Percentiles rank a stretch among this genome's conserved stretches.
Conservation (phyloP, 768 basidiomycete genomes). For the Boletus pseudo-olivaceus region DNA sequence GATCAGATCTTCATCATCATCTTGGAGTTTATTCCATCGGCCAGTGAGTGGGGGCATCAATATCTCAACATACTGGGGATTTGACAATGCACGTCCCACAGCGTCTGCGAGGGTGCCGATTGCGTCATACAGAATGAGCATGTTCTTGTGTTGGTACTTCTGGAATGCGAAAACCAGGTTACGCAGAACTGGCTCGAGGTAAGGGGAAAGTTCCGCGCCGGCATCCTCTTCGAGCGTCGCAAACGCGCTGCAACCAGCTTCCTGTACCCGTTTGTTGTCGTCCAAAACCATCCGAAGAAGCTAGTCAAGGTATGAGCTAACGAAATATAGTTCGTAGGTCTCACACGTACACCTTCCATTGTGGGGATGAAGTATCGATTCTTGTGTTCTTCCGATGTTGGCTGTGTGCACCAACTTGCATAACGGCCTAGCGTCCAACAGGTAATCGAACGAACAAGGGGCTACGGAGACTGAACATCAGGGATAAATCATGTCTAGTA, state of each 20-base stretch:
- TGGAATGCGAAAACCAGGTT: conserved; percentile 95
- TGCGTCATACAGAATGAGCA: conserved; percentile 98
- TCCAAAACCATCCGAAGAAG: conserved; percentile 96
- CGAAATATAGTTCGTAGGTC: conserved; percentile 14
- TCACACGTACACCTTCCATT: conserved; percentile 84
- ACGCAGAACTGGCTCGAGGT: conserved; percentile 89
- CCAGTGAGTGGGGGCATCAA: conserved; percentile 92
- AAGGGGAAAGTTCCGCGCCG: conserved; percentile 83
- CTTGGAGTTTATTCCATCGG: conserved; percentile 86
- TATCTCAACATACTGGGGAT: conserved; percentile 86
- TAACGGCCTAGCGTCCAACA: conserved; percentile 99
- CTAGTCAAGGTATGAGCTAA: conserved; percentile 39
- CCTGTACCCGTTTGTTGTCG: conserved; percentile 98
- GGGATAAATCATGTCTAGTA: not conserved
- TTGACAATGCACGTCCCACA: conserved; percentile 83
- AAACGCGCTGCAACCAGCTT: conserved; percentile 98
- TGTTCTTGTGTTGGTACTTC: conserved; percentile 99
- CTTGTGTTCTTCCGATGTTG: conserved; percentile 82
- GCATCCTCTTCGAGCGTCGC: conserved; percentile 99
- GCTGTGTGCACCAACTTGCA: conserved; percentile 94
- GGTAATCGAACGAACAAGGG: conserved; percentile 95
- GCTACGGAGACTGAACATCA: conserved; percentile 44
- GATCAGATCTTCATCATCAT: conserved; percentile 90
- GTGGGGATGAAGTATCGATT: conserved; percentile 91
- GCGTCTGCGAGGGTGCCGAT: conserved; percentile 97